Base-by-base conservation (phyloP, 2,329 filamentous ascomycete species). In the Exophiala calicioides region DNA sequence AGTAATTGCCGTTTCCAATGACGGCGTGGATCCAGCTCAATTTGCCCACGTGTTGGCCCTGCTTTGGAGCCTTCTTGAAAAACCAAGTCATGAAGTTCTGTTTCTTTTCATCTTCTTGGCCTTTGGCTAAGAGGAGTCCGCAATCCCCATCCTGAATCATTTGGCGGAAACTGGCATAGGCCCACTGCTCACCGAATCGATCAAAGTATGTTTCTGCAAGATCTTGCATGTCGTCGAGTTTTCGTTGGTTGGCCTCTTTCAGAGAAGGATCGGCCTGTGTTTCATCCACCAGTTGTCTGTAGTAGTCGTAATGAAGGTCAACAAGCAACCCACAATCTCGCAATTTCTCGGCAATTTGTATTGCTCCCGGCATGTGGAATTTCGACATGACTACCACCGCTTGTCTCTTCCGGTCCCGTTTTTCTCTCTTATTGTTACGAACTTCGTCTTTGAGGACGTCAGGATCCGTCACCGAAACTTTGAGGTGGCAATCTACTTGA, bases 11-110 rank as follows among this genome's bases (percentile, higher is more conserved):
- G 62, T 93, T 87, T 18, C 80, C 78, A 50, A 83, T 76, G 5
- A 97, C 78, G 63, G 97, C 90, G 64, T 98, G 94, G 70, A 98
- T 95, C 93, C 93, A 98, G 37, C 85, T 84, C 33, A 98, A 76
- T 59, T 88, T 88, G 20, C 85, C 84, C 3, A 59, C 32, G 13
- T 46, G 36, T 30, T 59, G 54, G n/a, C 55, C 51, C 52, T 89
- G 81, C 52, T 83, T 77, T 0, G 82, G 79, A 54, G 83, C 80
- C 44, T 80, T 83, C 31, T 87, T 81, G 36, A 98, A 75, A 60
- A 90, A 98, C 40, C 77, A 76, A 1, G 89, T 95, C 44, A 95
- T 79, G 60, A 82, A 85, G 39, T 79, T 70, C 56, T 82, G 82
- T 60, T 90, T 86, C 45, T 82, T 49, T 8, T 48, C 44, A 26